Evolutionary conservation across 805 yeast genomes (phyloP).

Genomic region (Candida saitoana): DNA sequence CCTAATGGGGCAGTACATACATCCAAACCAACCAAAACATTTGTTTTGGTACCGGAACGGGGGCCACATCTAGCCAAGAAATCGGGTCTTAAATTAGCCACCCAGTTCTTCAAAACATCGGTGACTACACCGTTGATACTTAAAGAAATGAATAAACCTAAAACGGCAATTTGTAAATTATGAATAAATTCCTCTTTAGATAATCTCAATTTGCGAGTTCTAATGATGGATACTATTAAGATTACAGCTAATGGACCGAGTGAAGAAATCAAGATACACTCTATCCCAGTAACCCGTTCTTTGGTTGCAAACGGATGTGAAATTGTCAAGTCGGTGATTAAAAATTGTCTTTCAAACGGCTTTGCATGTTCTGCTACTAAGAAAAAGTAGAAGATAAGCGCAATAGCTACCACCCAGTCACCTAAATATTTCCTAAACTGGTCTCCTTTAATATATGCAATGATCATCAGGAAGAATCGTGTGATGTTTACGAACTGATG

Average conservation of each 20-base stretch:
- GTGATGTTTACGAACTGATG: neutral
- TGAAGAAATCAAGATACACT: slow-evolving; percentile 26
- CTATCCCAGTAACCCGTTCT: slow-evolving; percentile 29
- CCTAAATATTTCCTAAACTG: slow-evolving; percentile 9
- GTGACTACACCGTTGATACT: slow-evolving; percentile 30
- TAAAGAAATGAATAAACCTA: slow-evolving; percentile 27
- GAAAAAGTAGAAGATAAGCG: slow-evolving; percentile 23
- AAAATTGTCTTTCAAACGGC: slow-evolving; percentile 36
- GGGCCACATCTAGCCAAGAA: slow-evolving; percentile 33
- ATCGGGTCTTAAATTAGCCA: slow-evolving; percentile 33
- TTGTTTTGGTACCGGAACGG: slow-evolving; percentile 18
- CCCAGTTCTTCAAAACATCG: slow-evolving; percentile 34
- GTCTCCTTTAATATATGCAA: slow-evolving; percentile 6
- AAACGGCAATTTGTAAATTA: slow-evolving; percentile 23
- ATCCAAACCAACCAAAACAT: slow-evolving; percentile 20
- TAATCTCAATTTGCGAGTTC: neutral
- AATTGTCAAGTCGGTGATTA: slow-evolving; percentile 25
- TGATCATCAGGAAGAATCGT: neutral
- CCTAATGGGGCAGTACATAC: slow-evolving; percentile 35
- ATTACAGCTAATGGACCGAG: slow-evolving; percentile 19
- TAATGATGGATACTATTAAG: slow-evolving; percentile 10
- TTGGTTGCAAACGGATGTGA: slow-evolving; percentile 32
- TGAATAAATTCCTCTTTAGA: slow-evolving; percentile 8
- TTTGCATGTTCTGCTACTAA: slow-evolving; percentile 26
- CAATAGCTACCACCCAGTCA: slow-evolving; percentile 29